A percentile compares a stretch with the other conserved stretches of the same genome.
phyloP scores from a whole-genome alignment of 2,329 filamentous ascomycete species.

The Seiridium cupressi region DNA sequence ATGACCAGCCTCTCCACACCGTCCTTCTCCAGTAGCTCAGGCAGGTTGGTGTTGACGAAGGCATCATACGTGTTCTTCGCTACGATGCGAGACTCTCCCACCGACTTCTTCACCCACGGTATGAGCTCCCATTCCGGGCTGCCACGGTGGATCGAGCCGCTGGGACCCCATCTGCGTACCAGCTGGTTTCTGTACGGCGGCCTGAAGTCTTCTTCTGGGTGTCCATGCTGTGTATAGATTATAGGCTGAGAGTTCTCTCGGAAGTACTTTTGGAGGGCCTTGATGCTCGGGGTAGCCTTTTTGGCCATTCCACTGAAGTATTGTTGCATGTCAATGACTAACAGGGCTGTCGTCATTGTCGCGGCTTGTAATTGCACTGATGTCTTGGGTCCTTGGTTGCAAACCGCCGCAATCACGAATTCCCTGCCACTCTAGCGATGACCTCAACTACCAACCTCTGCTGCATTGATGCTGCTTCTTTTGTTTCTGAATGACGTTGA shows the following conservation, averaged over 20 bases:
- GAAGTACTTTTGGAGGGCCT: constrained; percentile 22
- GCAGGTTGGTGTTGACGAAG: constrained; percentile 33
- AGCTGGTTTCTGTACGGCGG: constrained; percentile 32
- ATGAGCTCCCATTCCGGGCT: constrained; percentile 30
- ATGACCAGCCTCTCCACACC: constrained; percentile 31
- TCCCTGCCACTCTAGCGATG: no score
- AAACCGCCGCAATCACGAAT: no score
- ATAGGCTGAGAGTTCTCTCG: constrained; percentile 20
- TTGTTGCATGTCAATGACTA: constrained; percentile 39
- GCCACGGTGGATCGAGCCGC: constrained; percentile 28
- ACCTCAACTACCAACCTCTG: no score
- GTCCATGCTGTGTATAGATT: constrained; percentile 39
- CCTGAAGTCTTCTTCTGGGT: constrained; percentile 28
- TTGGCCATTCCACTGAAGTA: constrained; percentile 32
- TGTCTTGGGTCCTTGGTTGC: no score
- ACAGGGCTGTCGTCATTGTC: constrained; percentile 29
- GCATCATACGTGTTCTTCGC: constrained; percentile 39
- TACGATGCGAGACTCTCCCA: constrained; percentile 18
- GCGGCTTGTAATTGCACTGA: neutral
- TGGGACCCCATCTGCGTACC: constrained; percentile 34
- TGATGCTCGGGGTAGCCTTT: constrained; percentile 31
- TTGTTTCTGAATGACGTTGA: no score
- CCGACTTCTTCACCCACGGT: constrained; percentile 17
- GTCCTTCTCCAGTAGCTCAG: constrained; percentile 20
- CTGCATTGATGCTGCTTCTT: no score